Evolutionary conservation across 2,329 filamentous ascomycete species (phyloP), one percentile per base, ranked within the genome.

Genomic region (Alternaria hordeiaustralica): DNA sequence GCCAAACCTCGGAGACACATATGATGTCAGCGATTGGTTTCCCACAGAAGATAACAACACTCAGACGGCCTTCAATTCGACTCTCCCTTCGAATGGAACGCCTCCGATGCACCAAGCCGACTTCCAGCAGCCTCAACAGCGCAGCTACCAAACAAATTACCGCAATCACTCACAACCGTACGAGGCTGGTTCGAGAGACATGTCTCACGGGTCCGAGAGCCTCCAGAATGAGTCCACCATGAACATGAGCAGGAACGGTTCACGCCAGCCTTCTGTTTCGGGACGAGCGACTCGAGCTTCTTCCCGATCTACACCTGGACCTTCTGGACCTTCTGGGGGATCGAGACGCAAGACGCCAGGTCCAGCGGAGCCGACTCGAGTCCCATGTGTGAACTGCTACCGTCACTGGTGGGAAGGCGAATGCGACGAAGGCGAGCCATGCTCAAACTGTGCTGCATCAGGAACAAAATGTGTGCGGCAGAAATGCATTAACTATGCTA

Each of bases 311-410:
- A 53, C 20, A 53, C 28, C 26, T 13, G 15, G 26, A 47, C 26
- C 36, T 3, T 9, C 15, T 43, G 25, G 8, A 5, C 33, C 33
- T n/a, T 36, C 33, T 36, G 33, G 33, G n/a, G 13, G 12, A 21
- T 15, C 13, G 18, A 25, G 21, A n/a, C 33, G 21, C n/a, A 18
- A 20, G 25, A 30, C 13, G 4, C 46, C 23, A n/a, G 45, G 20
- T 25, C 12, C 18, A 3, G 4, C 46, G 18, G 46, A 53, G 21
- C 25, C 26, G 18, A 18, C 5, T 3, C 47, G 9, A 8, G 28
- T 55, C 6, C 12, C 45, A 8, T 55, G 47, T 25, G 43, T 58
- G 11, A 62, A 54, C 26, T 58, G 55, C 28, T 54, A 54, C 13
- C 23, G 21, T 25, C 36, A 58, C 8, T 58, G 41, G 41, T 58